Conservation (phyloP, 164 flowering plant genomes). For the Umbellularia californica region DNA sequence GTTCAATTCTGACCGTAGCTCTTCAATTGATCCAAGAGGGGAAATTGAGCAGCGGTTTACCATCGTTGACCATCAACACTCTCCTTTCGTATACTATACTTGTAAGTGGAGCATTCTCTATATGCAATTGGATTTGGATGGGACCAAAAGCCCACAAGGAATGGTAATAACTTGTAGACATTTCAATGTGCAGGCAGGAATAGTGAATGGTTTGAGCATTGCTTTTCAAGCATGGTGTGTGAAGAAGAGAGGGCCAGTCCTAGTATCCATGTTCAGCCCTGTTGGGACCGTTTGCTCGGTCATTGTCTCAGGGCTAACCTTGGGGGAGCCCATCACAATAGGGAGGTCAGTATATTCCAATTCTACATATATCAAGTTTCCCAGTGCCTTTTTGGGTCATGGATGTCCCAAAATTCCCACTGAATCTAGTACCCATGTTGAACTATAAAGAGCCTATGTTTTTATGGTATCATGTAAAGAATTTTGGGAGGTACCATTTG, state of each 20-base stretch:
- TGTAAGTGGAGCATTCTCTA: conserved; percentile 33
- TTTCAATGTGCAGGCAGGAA: conserved; percentile 33
- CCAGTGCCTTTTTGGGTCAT: no score
- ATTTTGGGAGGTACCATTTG: no score
- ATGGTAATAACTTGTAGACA: neutral
- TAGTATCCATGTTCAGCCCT: conserved; percentile 79
- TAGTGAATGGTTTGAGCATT: conserved; percentile 44
- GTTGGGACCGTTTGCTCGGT: conserved; percentile 56
- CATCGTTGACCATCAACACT: conserved; percentile 16
- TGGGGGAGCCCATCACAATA: conserved; percentile 43
- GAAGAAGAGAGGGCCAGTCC: conserved; percentile 79
- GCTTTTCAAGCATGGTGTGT: conserved; percentile 82
- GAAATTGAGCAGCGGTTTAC: conserved; percentile 23
- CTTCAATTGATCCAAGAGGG: conserved; percentile 39
- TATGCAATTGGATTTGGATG: neutral
- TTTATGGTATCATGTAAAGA: no score
- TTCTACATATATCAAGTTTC: neutral
- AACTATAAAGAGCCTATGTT: no score
- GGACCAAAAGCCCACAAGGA: neutral
- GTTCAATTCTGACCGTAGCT: conserved; percentile 35
- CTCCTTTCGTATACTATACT: conserved; percentile 37
- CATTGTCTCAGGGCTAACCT: conserved; percentile 39
- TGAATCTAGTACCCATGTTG: no score
- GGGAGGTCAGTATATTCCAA: conserved; percentile 46
- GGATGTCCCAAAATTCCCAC: no score